A percentile compares a stretch with the other conserved stretches of the same genome.
These are phyloP conservation scores for Setaria italica DNA, from an alignment of 202 grass and related monocot species.

Conservation along the genomic window DNA sequence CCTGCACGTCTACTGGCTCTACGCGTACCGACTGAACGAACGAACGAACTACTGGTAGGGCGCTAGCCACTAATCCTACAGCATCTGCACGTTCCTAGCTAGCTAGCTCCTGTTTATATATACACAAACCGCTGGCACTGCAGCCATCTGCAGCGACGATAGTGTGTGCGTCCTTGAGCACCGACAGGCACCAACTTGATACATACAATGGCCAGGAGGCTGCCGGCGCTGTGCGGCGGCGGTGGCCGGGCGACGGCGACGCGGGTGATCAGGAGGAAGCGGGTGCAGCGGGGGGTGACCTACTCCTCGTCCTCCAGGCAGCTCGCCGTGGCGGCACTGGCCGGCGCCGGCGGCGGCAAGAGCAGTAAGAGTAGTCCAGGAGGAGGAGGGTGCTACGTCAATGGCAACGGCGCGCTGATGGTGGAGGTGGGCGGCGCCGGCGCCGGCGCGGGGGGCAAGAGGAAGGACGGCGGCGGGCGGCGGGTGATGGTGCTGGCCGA, in stretches of 20 bases:
- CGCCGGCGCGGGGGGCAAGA: neutral
- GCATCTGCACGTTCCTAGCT: neutral
- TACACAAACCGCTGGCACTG: neutral
- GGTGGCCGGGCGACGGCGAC: conserved; percentile 37
- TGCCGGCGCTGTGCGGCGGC: conserved; percentile 46
- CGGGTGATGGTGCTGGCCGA: conserved; percentile 56
- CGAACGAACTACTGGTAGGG: neutral
- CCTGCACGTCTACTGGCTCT: conserved; percentile 19
- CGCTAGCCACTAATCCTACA: neutral
- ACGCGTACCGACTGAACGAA: neutral
- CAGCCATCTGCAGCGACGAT: neutral
- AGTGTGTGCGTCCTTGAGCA: neutral
- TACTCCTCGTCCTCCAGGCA: conserved; percentile 12
- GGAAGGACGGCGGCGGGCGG: conserved; percentile 24
- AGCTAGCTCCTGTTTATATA: neutral
- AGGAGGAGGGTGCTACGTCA: neutral
- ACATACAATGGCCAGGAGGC: conserved; percentile 40
- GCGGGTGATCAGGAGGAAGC: conserved; percentile 44
- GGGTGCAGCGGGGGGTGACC: conserved; percentile 32
- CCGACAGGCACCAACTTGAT: too few relatives aligned
- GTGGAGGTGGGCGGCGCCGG: neutral
- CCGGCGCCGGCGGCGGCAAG: neutral
- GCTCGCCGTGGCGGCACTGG: neutral
- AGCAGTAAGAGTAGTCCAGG: neutral
- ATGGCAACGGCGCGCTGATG: neutral